Evolutionary conservation across 306 rosid species (phyloP).

Genomic region (Gleditsia sinensis): DNA sequence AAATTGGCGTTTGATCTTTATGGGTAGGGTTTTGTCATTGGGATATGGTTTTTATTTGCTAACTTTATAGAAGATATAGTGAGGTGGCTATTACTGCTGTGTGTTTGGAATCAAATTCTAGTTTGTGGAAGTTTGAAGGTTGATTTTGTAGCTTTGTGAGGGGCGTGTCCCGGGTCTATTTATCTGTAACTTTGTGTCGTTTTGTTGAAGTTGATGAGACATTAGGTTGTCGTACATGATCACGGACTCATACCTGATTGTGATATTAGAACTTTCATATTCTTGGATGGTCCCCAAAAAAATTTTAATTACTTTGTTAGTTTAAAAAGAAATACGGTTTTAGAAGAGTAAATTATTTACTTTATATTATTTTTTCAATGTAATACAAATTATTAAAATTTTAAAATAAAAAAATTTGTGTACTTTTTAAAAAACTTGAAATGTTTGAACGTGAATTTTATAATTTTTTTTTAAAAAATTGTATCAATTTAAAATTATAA

Average conservation of each 20-base stretch:
- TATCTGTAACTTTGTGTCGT: conserved; percentile 19
- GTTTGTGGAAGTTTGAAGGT: neutral
- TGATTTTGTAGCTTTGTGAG: conserved; percentile 22
- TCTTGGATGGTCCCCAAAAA: no score
- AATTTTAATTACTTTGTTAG: no score
- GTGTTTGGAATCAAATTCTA: conserved; percentile 24
- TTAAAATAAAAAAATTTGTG: no score
- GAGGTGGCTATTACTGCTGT: neutral
- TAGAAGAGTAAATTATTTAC: no score
- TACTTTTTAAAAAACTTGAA: no score
- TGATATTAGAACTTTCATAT: neutral
- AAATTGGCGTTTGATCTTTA: conserved; percentile 22
- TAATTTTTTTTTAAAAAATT: no score
- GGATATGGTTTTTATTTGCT: conserved; percentile 27
- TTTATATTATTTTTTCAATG: no score
- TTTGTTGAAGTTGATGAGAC: conserved; percentile 5
- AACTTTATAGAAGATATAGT: conserved; percentile 30
- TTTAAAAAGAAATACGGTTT: no score
- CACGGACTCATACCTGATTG: conserved; percentile 33
- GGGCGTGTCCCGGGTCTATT: conserved; percentile 29
- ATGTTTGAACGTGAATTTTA: no score
- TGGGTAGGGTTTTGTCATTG: conserved; percentile 36
- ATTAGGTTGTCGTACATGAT: neutral
- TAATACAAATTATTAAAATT: no score
- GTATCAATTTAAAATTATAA: no score